Percentiles rank a stretch among this genome's conserved stretches.
These are phyloP conservation scores for Sporothrix phasma DNA, from an alignment of 2,329 filamentous ascomycete genomes.

Conservation along the genomic window DNA sequence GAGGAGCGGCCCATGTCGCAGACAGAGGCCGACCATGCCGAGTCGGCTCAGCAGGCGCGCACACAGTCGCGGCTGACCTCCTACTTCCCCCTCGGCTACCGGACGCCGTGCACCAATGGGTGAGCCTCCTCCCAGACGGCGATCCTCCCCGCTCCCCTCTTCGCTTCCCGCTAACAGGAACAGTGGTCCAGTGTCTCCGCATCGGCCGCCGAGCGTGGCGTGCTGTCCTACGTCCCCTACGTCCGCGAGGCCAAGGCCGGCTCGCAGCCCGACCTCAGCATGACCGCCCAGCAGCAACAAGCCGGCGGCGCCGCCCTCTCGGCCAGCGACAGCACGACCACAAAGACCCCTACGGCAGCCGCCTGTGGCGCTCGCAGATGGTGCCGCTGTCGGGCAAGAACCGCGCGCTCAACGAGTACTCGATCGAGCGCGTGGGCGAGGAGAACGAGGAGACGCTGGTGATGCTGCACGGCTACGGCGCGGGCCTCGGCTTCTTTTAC, in stretches of 20 bases:
- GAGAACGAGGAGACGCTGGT: constrained; percentile 76
- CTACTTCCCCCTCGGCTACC: constrained; percentile 82
- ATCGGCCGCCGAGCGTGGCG: constrained; percentile 73
- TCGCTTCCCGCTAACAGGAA: constrained; percentile 15
- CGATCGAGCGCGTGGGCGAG: constrained; percentile 74
- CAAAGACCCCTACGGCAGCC: constrained; percentile 70
- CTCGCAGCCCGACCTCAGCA: constrained; percentile 10
- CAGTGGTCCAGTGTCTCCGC: constrained; percentile 83
- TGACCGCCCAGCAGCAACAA: constrained; percentile 10
- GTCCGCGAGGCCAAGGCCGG: constrained; percentile 59
- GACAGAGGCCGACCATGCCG: constrained; percentile 11
- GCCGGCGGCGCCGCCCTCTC: constrained; percentile 25
- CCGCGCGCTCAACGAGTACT: constrained; percentile 85
- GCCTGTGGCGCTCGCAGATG: constrained; percentile 78
- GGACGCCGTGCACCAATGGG: constrained; percentile 91
- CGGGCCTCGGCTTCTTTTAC: constrained; percentile 95
- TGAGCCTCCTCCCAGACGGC: constrained; percentile 30
- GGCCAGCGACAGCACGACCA: constrained; percentile 25
- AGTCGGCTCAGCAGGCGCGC: constrained; percentile 11
- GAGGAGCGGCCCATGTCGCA: constrained; percentile 10
- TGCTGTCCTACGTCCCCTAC: constrained; percentile 77
- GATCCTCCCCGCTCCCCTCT: no score
- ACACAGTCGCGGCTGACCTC: constrained; percentile 37
- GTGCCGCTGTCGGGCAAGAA: constrained; percentile 78
- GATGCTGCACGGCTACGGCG: constrained; percentile 94